phyloP scores from a whole-genome alignment of 306 rosid genomes.

The Pueraria montana region DNA sequence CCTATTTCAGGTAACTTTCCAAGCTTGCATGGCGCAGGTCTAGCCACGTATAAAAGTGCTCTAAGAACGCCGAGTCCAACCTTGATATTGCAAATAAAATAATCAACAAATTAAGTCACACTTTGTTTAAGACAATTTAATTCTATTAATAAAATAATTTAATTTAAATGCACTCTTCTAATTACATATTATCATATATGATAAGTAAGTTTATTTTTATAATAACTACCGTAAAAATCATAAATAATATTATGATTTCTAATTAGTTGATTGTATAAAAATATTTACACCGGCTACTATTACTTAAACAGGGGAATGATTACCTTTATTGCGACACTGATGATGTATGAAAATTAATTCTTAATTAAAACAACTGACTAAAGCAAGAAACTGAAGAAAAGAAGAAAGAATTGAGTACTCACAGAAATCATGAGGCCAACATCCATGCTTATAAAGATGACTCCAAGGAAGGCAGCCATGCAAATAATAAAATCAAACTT shows the following conservation, averaged over 20 bases:
- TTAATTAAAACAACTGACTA: neutral
- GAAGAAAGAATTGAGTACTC: constrained; percentile 36
- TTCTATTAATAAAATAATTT: too few relatives aligned
- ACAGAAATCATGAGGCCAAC: constrained; percentile 79
- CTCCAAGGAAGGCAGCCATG: constrained; percentile 78
- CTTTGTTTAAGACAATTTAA: neutral
- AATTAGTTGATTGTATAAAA: too few relatives aligned
- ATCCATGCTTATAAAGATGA: constrained; percentile 71
- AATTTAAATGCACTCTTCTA: neutral
- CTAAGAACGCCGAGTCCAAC: constrained; percentile 73
- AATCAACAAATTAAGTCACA: neutral
- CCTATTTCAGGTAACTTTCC: constrained; percentile 67
- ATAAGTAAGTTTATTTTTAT: too few relatives aligned
- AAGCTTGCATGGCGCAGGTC: constrained; percentile 84
- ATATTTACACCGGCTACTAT: too few relatives aligned
- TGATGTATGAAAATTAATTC: too few relatives aligned
- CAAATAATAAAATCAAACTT: constrained; percentile 82
- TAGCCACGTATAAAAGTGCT: constrained; percentile 83
- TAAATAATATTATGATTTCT: too few relatives aligned
- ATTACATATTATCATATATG: too few relatives aligned
- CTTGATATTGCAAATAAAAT: constrained; percentile 50
- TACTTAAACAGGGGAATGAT: too few relatives aligned
- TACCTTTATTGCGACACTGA: too few relatives aligned
- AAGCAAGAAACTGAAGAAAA: neutral
- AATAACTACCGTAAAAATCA: too few relatives aligned